Base-by-base conservation (phyloP, 2,329 filamentous ascomycete genomes). In the Arachnomyces sp. region DNA sequence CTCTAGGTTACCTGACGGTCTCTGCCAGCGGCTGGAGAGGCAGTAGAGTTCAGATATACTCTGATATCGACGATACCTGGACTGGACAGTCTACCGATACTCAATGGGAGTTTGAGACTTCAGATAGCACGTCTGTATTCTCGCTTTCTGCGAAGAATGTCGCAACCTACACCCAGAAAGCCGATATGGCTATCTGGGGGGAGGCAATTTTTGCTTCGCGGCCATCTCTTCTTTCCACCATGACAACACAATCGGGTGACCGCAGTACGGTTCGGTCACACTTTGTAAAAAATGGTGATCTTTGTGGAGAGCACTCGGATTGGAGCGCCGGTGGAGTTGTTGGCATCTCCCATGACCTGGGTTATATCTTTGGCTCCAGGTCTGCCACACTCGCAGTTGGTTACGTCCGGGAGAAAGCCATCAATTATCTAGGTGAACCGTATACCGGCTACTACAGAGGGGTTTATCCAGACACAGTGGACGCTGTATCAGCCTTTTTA, bases 1-100 rank as follows among this genome's bases (percentile, higher is more conserved):
- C 12, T 15, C 3, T 37, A 60, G 56, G 61, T 42, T 69, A 67
- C 41, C 48, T 70, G 38, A 69, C 63, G 0, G 61, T 68, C 12
- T 53, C 57, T 14, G 54, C 59, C 1, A 50, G 49, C 4, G 50
- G 42, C 2, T 46, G 45, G 4, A 44, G 46, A 13, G 50, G 44
- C 12, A 51, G 55, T 31, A 44, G 50, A 7, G 54, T 70, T 11
- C 64, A 69, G 39, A 47, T 69, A 3, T 68, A 65, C 42, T 63
- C 61, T 1, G 62, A 65, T 43, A 67, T 70, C 18, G 67, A 69
- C 44, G 62, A 61, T 14, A 59, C 59, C 34, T 70, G 66, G 65
- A 57, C 62, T n/a, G 67, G 66, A 8, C 53, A 52, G 14, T 50
- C 53, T 32, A 44, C 44, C 21, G 52, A 42, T 9, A 54, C 55